These are phyloP conservation scores for Dactylellina haptotyla DNA, from an alignment of 2,329 filamentous ascomycete species.

Conservation along the genomic window DNA sequence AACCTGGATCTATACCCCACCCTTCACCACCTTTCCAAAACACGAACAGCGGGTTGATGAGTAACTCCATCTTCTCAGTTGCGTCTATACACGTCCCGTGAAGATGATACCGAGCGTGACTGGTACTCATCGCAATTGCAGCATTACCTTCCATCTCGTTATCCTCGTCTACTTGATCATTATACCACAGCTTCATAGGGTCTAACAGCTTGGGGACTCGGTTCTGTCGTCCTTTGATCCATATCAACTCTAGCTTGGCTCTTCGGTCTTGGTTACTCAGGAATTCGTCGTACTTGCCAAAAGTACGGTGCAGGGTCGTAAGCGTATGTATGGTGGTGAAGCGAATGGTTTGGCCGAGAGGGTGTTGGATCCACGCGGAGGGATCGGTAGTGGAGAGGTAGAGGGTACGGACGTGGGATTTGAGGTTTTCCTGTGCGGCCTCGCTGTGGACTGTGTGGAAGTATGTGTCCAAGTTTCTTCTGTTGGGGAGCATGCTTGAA, in stretches of 20 bases:
- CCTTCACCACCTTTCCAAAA: constrained; percentile 5
- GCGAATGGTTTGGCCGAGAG: background rate
- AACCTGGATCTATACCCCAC: background rate
- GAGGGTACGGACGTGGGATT: background rate
- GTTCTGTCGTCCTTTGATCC: background rate
- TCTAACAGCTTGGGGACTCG: background rate
- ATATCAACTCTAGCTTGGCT: background rate
- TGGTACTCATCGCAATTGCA: background rate
- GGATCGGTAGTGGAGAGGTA: background rate
- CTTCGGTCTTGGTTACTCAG: background rate
- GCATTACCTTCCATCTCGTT: background rate
- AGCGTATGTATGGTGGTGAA: background rate
- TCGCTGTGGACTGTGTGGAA: background rate
- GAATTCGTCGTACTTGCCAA: constrained; percentile 3
- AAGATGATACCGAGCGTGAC: background rate
- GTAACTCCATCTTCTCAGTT: background rate
- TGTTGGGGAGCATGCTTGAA: background rate
- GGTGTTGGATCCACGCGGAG: background rate
- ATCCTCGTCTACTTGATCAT: background rate
- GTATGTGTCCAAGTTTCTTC: background rate
- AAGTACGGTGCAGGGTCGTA: background rate
- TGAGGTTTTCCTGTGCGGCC: background rate
- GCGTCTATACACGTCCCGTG: background rate
- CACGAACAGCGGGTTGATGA: constrained; percentile 1
- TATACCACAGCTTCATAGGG: background rate